Percentiles rank a stretch among this genome's conserved stretches.
These are phyloP conservation scores for Metroxylon sagu DNA, from an alignment of 176 grass and related monocot genomes.

Conservation along the genomic window DNA sequence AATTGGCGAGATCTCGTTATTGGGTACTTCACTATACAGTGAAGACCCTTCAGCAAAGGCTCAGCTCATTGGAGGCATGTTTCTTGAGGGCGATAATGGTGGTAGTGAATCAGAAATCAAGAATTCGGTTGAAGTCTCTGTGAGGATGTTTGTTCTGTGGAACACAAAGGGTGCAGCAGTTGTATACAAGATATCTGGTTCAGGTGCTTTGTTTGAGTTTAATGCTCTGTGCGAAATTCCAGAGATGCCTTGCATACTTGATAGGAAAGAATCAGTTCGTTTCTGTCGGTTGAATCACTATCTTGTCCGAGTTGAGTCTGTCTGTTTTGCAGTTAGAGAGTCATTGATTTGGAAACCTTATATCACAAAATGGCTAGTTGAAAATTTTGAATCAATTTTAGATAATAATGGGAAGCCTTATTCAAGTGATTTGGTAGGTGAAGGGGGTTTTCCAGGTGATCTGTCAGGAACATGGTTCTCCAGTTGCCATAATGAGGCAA, in stretches of 20 bases:
- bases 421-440: conserved; percentile 48
- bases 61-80: conserved; percentile 37
- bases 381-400: conserved; percentile 28
- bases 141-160: conserved; percentile 52
- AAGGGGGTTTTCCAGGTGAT: conserved; percentile 60
- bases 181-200: conserved; percentile 51
- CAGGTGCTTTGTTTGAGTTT: conserved; percentile 37
- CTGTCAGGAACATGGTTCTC: conserved; percentile 18
- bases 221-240: conserved; percentile 54
- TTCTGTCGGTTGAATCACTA: conserved; percentile 41
- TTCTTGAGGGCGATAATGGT: conserved; percentile 22
- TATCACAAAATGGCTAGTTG: conserved; percentile 55
- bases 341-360: conserved; percentile 70
- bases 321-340: conserved; percentile 31
- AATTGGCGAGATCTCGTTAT: conserved; percentile 49
- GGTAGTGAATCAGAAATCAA: conserved; percentile 15
- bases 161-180: conserved; percentile 42
- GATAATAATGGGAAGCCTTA: conserved; percentile 21
- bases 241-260: conserved; percentile 18
- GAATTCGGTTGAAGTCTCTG: conserved; percentile 14
- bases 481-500: conserved; percentile 1
- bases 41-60: conserved; percentile 23
- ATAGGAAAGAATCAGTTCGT: conserved; percentile 26
- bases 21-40: conserved; percentile 33
- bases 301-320: conserved; percentile 51